A percentile compares a stretch with the other conserved stretches of the same genome.
These are phyloP conservation scores for Adansonia rubrostipa DNA, from an alignment of 441 rosid species.

Conservation along the genomic window DNA sequence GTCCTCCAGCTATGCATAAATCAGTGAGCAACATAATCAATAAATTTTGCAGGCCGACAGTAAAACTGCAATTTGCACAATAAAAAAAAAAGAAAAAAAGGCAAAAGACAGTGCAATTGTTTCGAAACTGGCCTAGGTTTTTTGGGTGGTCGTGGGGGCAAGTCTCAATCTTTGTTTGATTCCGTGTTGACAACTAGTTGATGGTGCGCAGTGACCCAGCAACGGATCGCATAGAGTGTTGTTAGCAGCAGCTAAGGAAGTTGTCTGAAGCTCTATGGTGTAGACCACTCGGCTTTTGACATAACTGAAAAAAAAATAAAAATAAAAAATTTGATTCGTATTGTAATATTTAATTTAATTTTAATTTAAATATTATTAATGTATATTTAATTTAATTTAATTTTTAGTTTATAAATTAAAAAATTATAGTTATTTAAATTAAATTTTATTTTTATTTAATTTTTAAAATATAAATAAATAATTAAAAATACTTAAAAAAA, in stretches of 20 bases:
- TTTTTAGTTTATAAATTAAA: too few species aligned
- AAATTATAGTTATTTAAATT: too few species aligned
- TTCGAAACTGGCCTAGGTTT: conserved; percentile 9
- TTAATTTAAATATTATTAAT: too few species aligned
- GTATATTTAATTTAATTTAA: too few species aligned
- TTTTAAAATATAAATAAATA: too few species aligned
- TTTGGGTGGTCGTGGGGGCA: conserved; percentile 6
- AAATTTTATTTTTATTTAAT: too few species aligned
- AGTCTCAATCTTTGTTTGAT: conserved; percentile 8
- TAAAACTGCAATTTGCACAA: background rate
- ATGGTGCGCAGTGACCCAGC: background rate
- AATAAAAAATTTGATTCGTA: too few species aligned
- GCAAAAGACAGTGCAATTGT: background rate
- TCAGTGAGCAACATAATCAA: background rate
- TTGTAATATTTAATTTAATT: too few species aligned
- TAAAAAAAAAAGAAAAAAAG: too few species aligned
- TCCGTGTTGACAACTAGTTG: background rate
- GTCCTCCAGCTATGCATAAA: background rate
- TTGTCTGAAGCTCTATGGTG: background rate
- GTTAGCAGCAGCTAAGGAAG: background rate
- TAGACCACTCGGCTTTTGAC: too few species aligned
- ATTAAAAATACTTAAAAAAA: too few species aligned
- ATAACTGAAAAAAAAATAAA: too few species aligned
- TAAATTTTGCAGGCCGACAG: background rate
- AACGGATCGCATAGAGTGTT: background rate